A percentile compares a stretch with the other conserved stretches of the same genome.
Conservation (phyloP, 225 moss, liverwort and hornwort genomes). For the Bryum argenteum region DNA sequence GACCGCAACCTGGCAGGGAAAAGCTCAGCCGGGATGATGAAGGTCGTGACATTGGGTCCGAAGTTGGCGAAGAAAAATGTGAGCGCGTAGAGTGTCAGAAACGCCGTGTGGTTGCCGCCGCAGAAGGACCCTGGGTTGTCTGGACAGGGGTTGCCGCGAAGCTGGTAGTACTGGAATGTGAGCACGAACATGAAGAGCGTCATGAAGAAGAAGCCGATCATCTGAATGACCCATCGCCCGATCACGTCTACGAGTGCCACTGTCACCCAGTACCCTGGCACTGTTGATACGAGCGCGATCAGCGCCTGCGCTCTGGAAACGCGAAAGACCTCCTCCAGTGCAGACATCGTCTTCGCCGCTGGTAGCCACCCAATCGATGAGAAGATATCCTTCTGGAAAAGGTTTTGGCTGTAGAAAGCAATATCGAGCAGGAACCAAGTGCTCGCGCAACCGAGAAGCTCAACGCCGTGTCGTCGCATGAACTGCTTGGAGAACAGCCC, state of each 20-base stretch:
- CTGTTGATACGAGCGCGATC: slow-evolving; percentile 49
- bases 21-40: slow-evolving; percentile 45
- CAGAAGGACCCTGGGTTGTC: slow-evolving; percentile 14
- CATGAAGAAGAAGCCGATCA: slow-evolving; percentile 69
- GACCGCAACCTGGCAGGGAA: slow-evolving; percentile 43
- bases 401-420: slow-evolving; percentile 33
- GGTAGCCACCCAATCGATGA: slow-evolving; percentile 40
- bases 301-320: slow-evolving; percentile 48
- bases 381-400: slow-evolving; percentile 47
- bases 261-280: slow-evolving; percentile 61
- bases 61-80: slow-evolving; percentile 47
- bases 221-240: slow-evolving; percentile 68
- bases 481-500: slow-evolving; percentile 44
- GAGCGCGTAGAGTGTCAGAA: slow-evolving; percentile 37
- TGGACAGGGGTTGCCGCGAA: slow-evolving; percentile 28
- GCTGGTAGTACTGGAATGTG: slow-evolving; percentile 38
- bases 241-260: slow-evolving; percentile 47
- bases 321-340: slow-evolving; percentile 41
- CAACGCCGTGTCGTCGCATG: slow-evolving; percentile 33
- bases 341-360: slow-evolving; percentile 35
- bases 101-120: slow-evolving; percentile 35
- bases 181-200: slow-evolving; percentile 44
- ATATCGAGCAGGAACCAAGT: slow-evolving; percentile 35
- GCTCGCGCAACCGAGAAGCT: slow-evolving; percentile 45
- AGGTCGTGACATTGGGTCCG: slow-evolving; percentile 48